Evolutionary conservation across 2,329 filamentous ascomycete species (phyloP).

Genomic region (Trichoderma semiorbis): DNA sequence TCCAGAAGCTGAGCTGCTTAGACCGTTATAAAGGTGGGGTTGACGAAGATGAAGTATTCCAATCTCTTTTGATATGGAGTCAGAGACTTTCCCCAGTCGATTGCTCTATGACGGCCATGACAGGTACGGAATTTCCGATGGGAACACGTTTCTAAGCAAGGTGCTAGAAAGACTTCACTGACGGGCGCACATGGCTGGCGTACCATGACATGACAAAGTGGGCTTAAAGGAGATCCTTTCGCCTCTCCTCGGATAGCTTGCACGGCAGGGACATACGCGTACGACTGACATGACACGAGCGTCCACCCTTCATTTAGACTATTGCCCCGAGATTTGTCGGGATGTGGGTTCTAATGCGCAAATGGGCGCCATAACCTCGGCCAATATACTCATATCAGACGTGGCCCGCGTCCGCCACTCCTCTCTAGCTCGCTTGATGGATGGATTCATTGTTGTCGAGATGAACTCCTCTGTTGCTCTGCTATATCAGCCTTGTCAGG

Average conservation of each 20-base stretch:
- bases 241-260: neutral
- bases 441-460: neutral
- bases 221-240: neutral
- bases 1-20: neutral
- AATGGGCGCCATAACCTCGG: neutral
- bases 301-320: neutral
- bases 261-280: neutral
- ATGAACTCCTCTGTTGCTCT: neutral
- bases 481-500: constrained; percentile 14
- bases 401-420: neutral
- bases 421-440: neutral
- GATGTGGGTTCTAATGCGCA: neutral
- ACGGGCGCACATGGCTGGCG: neutral
- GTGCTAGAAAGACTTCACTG: too few relatives aligned
- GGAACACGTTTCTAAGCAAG: neutral
- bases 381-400: neutral
- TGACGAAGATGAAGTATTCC: neutral
- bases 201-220: neutral
- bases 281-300: constrained; percentile 7
- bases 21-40: neutral
- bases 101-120: neutral
- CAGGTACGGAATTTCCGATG: neutral
- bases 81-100: neutral
- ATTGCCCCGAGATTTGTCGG: neutral
- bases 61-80: neutral